These are phyloP conservation scores for Saccharomycopsis fibuligera DNA, from an alignment of 805 yeast genomes.

Conservation along the genomic window DNA sequence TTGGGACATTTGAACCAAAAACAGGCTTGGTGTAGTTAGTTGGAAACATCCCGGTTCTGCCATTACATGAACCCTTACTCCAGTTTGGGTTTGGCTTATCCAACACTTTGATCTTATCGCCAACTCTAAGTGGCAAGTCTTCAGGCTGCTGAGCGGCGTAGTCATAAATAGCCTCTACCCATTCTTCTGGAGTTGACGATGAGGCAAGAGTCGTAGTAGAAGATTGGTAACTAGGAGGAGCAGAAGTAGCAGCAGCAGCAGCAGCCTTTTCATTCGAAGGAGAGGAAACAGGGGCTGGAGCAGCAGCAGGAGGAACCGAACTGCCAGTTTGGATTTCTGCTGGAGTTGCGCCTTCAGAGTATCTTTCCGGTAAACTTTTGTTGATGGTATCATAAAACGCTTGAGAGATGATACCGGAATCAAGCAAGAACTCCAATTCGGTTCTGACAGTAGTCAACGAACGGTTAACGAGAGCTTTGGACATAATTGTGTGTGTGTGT, in stretches of 20 bases:
- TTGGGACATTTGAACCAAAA: not conserved
- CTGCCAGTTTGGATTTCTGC: constrained; percentile 35
- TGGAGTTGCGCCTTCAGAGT: constrained; percentile 44
- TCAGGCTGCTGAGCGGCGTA: constrained; percentile 69
- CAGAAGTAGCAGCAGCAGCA: constrained; percentile 21
- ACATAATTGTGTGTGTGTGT: no score
- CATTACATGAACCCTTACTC: constrained; percentile 75
- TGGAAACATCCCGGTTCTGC: constrained; percentile 78
- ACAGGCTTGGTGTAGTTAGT: constrained; percentile 62
- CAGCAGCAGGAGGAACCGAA: constrained; percentile 22
- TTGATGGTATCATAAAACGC: constrained; percentile 46
- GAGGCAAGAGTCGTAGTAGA: constrained; percentile 17
- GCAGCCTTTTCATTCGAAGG: constrained; percentile 19
- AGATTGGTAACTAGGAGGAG: constrained; percentile 11
- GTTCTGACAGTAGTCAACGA: constrained; percentile 69
- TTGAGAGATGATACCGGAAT: constrained; percentile 64
- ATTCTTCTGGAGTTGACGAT: constrained; percentile 31
- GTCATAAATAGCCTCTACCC: constrained; percentile 66
- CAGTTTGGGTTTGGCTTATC: constrained; percentile 80
- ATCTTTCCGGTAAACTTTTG: constrained; percentile 50
- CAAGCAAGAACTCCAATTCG: constrained; percentile 74
- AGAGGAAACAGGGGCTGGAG: constrained; percentile 24
- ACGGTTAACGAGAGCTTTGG: constrained; percentile 62
- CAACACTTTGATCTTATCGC: constrained; percentile 61
- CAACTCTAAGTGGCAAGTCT: constrained; percentile 59